These are phyloP conservation scores for Pichia sp. DNA, from an alignment of 1,139 yeast species.

Conservation along the genomic window DNA sequence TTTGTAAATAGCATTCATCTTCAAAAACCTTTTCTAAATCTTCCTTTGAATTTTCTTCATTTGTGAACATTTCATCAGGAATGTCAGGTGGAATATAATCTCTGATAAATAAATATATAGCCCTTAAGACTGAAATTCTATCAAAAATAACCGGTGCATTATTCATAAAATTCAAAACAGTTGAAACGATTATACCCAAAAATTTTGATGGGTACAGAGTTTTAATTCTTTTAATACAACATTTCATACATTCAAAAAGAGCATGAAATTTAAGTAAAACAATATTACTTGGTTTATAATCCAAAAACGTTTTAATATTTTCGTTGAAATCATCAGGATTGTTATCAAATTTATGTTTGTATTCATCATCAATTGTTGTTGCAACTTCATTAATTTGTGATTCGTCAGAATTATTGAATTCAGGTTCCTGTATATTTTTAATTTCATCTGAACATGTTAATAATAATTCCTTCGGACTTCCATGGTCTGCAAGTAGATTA, in stretches of 20 bases:
- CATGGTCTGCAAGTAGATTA: conserved; percentile 52
- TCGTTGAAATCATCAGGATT: neutral
- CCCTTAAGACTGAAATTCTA: conserved; percentile 44
- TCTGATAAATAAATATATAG: conserved; percentile 60
- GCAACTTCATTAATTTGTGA: neutral
- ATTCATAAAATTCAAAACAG: conserved; percentile 46
- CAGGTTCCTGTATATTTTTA: conserved; percentile 28
- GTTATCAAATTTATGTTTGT: neutral
- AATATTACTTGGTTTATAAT: conserved; percentile 5
- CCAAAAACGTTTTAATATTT: neutral
- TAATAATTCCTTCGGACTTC: conserved; percentile 76
- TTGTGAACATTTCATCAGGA: conserved; percentile 33
- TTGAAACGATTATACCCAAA: conserved; percentile 55
- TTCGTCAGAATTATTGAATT: conserved; percentile 13
- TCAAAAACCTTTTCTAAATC: conserved; percentile 38
- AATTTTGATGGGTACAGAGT: conserved; percentile 75
- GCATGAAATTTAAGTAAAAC: conserved; percentile 49
- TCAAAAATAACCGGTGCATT: conserved; percentile 29
- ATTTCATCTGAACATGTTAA: conserved; percentile 63
- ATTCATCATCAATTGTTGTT: neutral
- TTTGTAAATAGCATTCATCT: conserved; percentile 50
- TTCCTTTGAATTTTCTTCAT: conserved; percentile 27
- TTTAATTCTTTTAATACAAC: conserved; percentile 46
- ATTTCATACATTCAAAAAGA: conserved; percentile 52
- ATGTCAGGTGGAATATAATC: conserved; percentile 50